Evolutionary conservation across 2,329 filamentous ascomycete species (phyloP).

Genomic region (Erysiphe pulchra): DNA sequence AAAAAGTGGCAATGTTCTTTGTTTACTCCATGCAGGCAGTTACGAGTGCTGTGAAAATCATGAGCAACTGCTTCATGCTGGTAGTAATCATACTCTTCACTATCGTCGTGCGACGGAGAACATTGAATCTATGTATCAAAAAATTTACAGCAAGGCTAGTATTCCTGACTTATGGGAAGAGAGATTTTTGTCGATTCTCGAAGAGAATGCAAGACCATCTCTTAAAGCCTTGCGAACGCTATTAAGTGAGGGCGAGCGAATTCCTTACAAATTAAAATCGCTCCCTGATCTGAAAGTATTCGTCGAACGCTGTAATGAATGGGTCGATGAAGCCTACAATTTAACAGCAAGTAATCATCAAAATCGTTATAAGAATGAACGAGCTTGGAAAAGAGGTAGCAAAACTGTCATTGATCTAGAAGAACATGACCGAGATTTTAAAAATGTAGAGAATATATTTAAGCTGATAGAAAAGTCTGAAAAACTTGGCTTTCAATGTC

Average conservation of each 20-base stretch:
- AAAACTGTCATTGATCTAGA: conserved; percentile 54
- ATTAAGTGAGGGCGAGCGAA: conserved; percentile 82
- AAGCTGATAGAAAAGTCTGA: conserved; percentile 65
- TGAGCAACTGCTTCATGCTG: conserved; percentile 39
- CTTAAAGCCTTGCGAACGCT: conserved; percentile 67
- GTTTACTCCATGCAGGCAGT: conserved; percentile 54
- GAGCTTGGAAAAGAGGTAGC: conserved; percentile 49
- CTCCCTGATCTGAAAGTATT: conserved; percentile 63
- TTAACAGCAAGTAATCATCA: conserved; percentile 96
- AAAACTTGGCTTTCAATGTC: conserved; percentile 74
- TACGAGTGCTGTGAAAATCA: conserved; percentile 55
- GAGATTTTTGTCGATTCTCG: conserved; percentile 63
- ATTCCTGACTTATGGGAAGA: conserved; percentile 75
- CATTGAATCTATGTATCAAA: conserved; percentile 40
- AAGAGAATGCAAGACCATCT: conserved; percentile 61
- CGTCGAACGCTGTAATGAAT: conserved; percentile 89
- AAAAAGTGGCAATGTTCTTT: conserved; percentile 57
- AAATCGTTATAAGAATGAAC: conserved; percentile 85
- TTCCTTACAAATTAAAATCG: conserved; percentile 68
- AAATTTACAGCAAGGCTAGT: conserved; percentile 62
- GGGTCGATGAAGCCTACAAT: conserved; percentile 89
- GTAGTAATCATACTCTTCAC: conserved; percentile 45
- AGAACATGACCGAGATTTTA: conserved; percentile 58
- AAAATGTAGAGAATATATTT: conserved; percentile 71
- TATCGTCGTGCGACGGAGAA: conserved; percentile 54